Conservation (phyloP, 768 basidiomycete genomes). For the Boletus speciosus region DNA sequence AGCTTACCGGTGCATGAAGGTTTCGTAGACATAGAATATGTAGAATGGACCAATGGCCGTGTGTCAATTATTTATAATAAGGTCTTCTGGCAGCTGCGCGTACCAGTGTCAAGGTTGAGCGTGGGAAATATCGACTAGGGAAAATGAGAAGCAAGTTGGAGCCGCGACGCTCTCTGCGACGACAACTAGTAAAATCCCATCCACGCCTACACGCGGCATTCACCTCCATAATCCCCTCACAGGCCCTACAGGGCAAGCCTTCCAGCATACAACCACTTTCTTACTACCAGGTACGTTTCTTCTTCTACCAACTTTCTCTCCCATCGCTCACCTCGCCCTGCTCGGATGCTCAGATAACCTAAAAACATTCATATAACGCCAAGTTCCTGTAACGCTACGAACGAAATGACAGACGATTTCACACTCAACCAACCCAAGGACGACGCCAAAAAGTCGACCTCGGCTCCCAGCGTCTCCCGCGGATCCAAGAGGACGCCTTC, state of each 20-base stretch:
- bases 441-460: slow-evolving; percentile 56
- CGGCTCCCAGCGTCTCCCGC: slow-evolving; percentile 47
- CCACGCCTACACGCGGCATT: slow-evolving; percentile 53
- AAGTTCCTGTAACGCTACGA: slow-evolving; percentile 55
- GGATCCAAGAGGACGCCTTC: slow-evolving; percentile 58
- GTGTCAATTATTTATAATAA: slow-evolving; percentile 1
- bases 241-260: slow-evolving; percentile 89
- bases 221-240: slow-evolving; percentile 63
- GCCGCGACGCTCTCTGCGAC: slow-evolving; percentile 31
- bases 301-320: slow-evolving; percentile 5
- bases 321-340: slow-evolving; percentile 17
- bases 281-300: slow-evolving; percentile 44
- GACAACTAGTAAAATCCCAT: slow-evolving; percentile 43
- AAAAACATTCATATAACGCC: slow-evolving; percentile 41
- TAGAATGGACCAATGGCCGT: slow-evolving; percentile 1
- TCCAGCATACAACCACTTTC: slow-evolving; percentile 41
- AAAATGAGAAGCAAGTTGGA: slow-evolving; percentile 11
- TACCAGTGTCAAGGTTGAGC: slow-evolving; percentile 5
- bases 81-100: slow-evolving; percentile 4
- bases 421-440: slow-evolving; percentile 54
- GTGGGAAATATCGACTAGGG: slow-evolving; percentile 25
- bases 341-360: slow-evolving; percentile 41
- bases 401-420: slow-evolving; percentile 85
- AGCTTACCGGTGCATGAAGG: slow-evolving; percentile 41
- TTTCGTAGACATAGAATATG: slow-evolving; percentile 17